A percentile compares a stretch with the other conserved stretches of the same genome.
These are phyloP conservation scores for Colletotrichum liriopes DNA, from an alignment of 2,329 filamentous ascomycete genomes.

Conservation along the genomic window DNA sequence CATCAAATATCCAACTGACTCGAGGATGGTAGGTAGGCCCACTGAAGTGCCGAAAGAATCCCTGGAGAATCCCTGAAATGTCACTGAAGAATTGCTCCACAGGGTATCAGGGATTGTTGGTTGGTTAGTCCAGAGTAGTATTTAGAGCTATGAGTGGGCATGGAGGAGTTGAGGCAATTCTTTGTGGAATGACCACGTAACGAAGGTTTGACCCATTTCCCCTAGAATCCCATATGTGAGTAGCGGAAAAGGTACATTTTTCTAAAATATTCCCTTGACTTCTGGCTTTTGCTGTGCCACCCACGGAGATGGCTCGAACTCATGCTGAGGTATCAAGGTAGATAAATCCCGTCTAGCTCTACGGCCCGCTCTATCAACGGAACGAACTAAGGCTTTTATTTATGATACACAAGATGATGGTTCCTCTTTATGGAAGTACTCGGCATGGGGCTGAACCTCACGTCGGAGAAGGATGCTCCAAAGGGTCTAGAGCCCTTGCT, in stretches of 20 bases:
- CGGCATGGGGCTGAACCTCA: conserved; percentile 18
- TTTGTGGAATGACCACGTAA: conserved; percentile 10
- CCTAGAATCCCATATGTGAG: background rate
- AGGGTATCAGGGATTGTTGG: background rate
- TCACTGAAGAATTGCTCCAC: background rate
- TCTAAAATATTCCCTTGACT: background rate
- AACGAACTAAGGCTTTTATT: background rate
- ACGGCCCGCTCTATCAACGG: background rate
- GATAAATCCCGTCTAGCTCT: background rate
- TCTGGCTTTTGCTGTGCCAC: background rate
- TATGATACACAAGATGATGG: background rate
- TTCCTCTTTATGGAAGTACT: background rate
- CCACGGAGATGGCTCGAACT: background rate
- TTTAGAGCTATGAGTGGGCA: background rate
- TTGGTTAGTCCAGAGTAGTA: conserved; percentile 1
- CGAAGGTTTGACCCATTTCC: conserved; percentile 13
- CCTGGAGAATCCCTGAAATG: background rate
- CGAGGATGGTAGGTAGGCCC: background rate
- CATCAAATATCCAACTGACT: background rate
- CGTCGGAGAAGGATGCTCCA: background rate
- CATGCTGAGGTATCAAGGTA: background rate
- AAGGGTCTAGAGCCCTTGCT: conserved; percentile 10
- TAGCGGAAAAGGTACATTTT: background rate
- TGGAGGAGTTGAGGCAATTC: conserved; percentile 15
- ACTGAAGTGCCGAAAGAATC: no score